These are phyloP conservation scores for Colletotrichum endophyticum DNA, from an alignment of 2,329 filamentous ascomycete species.

Conservation along the genomic window DNA sequence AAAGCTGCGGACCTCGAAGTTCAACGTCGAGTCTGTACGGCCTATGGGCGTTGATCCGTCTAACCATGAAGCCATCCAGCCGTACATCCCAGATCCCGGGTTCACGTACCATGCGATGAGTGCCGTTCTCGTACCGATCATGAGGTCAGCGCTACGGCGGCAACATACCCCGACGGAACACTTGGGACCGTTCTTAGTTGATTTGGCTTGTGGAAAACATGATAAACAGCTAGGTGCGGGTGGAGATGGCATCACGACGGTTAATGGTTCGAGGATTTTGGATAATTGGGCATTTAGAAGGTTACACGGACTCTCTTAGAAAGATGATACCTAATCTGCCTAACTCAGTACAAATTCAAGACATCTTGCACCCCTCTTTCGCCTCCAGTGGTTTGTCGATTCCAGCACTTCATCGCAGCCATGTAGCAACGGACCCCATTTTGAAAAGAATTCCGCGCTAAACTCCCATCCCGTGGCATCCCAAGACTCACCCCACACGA, in stretches of 20 bases:
- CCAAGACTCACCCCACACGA: slow-evolving; percentile 49
- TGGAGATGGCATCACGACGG: slow-evolving; percentile 32
- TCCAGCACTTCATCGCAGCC: neutral
- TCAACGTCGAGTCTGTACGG: slow-evolving; percentile 62
- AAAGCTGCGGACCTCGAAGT: slow-evolving; percentile 48
- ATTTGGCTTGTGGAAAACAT: slow-evolving; percentile 49
- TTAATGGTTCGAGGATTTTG: slow-evolving; percentile 36
- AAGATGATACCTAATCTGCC: neutral
- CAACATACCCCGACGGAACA: slow-evolving; percentile 45
- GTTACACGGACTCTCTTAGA: slow-evolving; percentile 30
- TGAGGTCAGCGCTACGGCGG: slow-evolving; percentile 23
- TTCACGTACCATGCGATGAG: slow-evolving; percentile 4
- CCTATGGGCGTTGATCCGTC: slow-evolving; percentile 62
- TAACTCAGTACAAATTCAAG: neutral
- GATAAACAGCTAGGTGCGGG: slow-evolving; percentile 26
- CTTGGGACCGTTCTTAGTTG: slow-evolving; percentile 47
- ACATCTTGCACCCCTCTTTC: neutral
- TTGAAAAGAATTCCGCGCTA: slow-evolving; percentile 25
- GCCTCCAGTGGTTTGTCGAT: neutral
- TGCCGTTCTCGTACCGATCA: slow-evolving; percentile 26
- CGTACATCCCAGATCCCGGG: slow-evolving; percentile 42
- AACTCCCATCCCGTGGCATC: slow-evolving; percentile 51
- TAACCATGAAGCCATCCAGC: slow-evolving; percentile 43
- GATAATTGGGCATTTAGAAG: slow-evolving; percentile 38
- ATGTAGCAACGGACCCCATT: neutral